A percentile compares a stretch with the other conserved stretches of the same genome.
These are phyloP conservation scores for Chlamydomonas incerta DNA, from an alignment of 139 green algal genomes.

Conservation along the genomic window DNA sequence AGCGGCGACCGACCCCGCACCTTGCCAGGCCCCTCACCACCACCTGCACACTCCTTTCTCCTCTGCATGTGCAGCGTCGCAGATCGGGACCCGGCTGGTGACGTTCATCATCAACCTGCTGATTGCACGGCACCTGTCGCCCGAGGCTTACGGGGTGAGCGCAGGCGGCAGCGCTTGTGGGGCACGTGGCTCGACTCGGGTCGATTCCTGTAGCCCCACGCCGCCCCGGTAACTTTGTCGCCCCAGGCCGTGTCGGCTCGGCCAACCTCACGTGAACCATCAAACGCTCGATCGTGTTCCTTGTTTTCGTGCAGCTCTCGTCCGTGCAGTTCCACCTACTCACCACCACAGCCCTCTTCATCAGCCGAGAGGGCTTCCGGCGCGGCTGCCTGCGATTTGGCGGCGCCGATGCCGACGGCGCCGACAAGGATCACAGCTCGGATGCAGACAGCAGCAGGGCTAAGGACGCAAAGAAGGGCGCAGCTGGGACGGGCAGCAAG, in stretches of 20 bases:
- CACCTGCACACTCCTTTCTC: neutral
- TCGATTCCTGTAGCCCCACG: no score
- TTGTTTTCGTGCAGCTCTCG: slow-evolving; percentile 59
- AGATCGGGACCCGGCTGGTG: slow-evolving; percentile 81
- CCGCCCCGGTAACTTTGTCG: no score
- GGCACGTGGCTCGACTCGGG: no score
- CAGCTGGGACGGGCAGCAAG: neutral
- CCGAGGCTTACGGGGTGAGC: slow-evolving; percentile 86
- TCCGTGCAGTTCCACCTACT: slow-evolving; percentile 93
- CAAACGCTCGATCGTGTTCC: no score
- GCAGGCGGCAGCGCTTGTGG: no score
- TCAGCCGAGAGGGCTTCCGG: slow-evolving; percentile 89
- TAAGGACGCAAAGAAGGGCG: no score
- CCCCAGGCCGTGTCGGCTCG: neutral
- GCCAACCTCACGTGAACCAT: no score
- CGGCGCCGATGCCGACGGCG: neutral
- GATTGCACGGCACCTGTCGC: slow-evolving; percentile 75
- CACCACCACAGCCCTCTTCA: slow-evolving; percentile 89
- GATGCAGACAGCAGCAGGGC: neutral
- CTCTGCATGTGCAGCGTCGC: slow-evolving; percentile 75
- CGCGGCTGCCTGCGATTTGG: slow-evolving; percentile 81
- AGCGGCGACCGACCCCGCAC: neutral
- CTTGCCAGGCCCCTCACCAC: neutral
- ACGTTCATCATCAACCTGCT: slow-evolving; percentile 91
- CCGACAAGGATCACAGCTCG: neutral